Conservation (phyloP, 805 yeast species). For the Candida hungchunana region DNA sequence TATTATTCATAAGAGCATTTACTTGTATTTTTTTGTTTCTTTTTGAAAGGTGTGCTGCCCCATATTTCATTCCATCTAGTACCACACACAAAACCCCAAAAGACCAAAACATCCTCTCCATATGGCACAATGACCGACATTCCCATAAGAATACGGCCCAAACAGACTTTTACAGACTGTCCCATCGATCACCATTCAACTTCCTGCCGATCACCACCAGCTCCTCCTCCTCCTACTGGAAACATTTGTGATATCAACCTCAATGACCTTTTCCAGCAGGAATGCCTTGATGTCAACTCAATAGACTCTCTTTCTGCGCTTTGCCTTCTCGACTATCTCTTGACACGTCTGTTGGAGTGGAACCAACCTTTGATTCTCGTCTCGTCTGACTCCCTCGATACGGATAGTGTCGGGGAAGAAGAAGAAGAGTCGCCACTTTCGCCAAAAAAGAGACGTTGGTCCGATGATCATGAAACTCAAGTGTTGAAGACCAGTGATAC, state of each 20-base stretch:
- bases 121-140: conserved; percentile 10
- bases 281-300: not conserved
- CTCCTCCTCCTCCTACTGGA: conserved; percentile 12
- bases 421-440: conserved; percentile 15
- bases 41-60: too few species aligned
- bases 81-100: not conserved
- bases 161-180: conserved; percentile 12
- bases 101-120: not conserved
- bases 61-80: too few species aligned
- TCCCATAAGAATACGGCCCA: conserved; percentile 8
- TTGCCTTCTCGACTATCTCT: conserved; percentile 6
- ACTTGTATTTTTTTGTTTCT: too few species aligned
- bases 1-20: too few species aligned
- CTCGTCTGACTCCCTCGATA: conserved; percentile 1
- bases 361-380: not conserved
- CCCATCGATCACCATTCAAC: not conserved
- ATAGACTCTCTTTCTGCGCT: conserved; percentile 11
- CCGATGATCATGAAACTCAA: conserved; percentile 3
- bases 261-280: conserved; percentile 1
- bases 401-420: conserved; percentile 1
- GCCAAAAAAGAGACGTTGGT: conserved; percentile 20
- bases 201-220: too few species aligned
- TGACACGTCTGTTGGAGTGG: conserved; percentile 1
- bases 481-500: not conserved
- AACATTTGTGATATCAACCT: conserved; percentile 14